These are phyloP conservation scores for Hanseniaspora meyeri DNA, from an alignment of 805 yeast genomes.

Conservation along the genomic window DNA sequence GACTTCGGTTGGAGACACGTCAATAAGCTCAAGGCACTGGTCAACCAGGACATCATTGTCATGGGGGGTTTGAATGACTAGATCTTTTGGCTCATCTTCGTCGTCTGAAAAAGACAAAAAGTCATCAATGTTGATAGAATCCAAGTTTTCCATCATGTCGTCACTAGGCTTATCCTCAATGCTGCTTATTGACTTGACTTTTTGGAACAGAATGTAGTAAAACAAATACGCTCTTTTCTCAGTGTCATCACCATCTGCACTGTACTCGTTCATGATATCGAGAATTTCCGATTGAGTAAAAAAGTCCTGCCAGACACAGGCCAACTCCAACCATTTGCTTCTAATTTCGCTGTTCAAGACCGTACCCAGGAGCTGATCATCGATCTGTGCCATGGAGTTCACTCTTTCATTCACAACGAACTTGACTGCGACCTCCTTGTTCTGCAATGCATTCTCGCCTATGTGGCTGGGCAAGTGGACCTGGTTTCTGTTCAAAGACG, in stretches of 20 bases:
- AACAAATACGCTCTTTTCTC: not conserved
- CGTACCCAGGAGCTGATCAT: not conserved
- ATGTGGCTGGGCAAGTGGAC: not conserved
- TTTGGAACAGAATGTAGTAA: slow-evolving; percentile 6
- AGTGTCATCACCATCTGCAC: not conserved
- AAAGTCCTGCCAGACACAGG: not conserved
- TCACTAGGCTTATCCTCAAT: not conserved
- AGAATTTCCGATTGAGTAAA: not conserved
- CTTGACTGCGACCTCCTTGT: not conserved
- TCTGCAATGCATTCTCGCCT: not conserved
- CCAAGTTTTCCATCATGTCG: not conserved
- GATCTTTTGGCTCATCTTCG: not conserved
- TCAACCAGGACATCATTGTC: not conserved
- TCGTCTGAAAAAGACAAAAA: slow-evolving; percentile 5
- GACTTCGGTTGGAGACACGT: not conserved
- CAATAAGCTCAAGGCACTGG: not conserved
- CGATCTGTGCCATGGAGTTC: not conserved
- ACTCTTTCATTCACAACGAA: not conserved
- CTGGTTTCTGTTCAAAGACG: not conserved
- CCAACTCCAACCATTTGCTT: slow-evolving; percentile 1
- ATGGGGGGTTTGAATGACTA: not conserved
- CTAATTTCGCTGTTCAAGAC: not conserved
- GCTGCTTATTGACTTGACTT: not conserved
- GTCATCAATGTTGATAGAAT: slow-evolving; percentile 2
- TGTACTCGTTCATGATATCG: not conserved